These are phyloP conservation scores for Rusavskia elegans DNA, from an alignment of 495 filamentous ascomycete species.

Conservation along the genomic window DNA sequence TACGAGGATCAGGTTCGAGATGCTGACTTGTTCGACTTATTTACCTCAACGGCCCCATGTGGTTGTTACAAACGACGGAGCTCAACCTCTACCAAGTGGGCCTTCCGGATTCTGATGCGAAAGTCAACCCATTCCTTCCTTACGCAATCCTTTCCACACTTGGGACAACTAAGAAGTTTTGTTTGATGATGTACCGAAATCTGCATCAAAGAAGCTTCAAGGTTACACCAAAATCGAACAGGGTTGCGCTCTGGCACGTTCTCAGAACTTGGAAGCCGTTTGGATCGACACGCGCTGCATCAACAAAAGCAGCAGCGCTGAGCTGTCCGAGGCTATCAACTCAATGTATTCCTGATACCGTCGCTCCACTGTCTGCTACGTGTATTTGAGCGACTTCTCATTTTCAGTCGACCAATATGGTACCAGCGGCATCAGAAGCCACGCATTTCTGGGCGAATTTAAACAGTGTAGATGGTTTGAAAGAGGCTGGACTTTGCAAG, in stretches of 20 bases:
- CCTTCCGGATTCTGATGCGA: too few species aligned
- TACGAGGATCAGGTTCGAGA: too few species aligned
- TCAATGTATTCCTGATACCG: conserved; percentile 26
- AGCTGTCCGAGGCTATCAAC: too few species aligned
- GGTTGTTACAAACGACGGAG: too few species aligned
- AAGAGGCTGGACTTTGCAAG: conserved; percentile 9
- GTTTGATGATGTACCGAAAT: conserved; percentile 1
- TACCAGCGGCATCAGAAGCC: not conserved
- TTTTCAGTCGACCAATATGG: too few species aligned
- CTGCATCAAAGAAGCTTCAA: not conserved
- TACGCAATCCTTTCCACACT: conserved; percentile 10
- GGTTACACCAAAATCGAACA: conserved; percentile 14
- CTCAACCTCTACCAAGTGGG: too few species aligned
- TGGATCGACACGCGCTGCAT: conserved; percentile 22
- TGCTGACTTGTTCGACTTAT: too few species aligned
- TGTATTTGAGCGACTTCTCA: conserved; percentile 10
- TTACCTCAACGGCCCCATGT: too few species aligned
- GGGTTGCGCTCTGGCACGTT: conserved; percentile 7
- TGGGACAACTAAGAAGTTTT: conserved; percentile 12
- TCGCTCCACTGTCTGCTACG: conserved; percentile 16
- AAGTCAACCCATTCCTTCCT: too few species aligned
- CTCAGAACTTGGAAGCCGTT: not conserved
- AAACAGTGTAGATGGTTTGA: conserved; percentile 2
- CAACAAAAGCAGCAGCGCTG: conserved; percentile 19
- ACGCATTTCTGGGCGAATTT: not conserved